Evolutionary conservation across 352 stramenopile genomes (phyloP).

Genomic region (Peronosclerospora sorghi): DNA sequence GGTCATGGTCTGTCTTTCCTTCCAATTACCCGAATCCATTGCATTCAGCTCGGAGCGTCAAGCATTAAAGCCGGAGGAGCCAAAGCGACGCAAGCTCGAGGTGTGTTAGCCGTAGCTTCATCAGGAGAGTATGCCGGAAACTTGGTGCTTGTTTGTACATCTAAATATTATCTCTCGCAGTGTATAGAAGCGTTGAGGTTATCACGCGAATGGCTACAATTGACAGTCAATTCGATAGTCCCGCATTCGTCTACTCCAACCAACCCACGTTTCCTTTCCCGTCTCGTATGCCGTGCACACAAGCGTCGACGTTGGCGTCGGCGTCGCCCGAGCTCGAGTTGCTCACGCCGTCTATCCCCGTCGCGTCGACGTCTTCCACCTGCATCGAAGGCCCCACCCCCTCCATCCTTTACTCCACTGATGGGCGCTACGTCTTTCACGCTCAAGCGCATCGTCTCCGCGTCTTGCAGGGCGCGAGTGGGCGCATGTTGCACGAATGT

Average conservation of each 20-base stretch:
- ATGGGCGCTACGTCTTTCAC: slow-evolving; percentile 73
- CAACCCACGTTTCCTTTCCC: no score
- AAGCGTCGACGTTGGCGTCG: no score
- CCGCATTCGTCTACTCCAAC: background rate
- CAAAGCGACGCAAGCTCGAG: slow-evolving; percentile 41
- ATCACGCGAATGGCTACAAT: no score
- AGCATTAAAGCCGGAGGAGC: slow-evolving; percentile 22
- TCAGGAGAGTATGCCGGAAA: background rate
- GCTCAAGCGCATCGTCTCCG: slow-evolving; percentile 60
- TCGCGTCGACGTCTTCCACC: slow-evolving; percentile 19
- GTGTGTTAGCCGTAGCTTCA: slow-evolving; percentile 6
- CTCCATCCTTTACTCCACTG: slow-evolving; percentile 27
- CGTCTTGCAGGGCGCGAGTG: slow-evolving; percentile 60
- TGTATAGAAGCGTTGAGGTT: no score
- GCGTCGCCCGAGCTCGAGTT: slow-evolving; percentile 13
- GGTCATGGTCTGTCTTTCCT: slow-evolving; percentile 96
- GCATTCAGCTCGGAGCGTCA: slow-evolving; percentile 47
- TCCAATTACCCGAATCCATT: slow-evolving; percentile 78
- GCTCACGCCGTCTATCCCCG: slow-evolving; percentile 21
- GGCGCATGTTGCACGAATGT: slow-evolving; percentile 66
- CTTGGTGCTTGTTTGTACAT: slow-evolving; percentile 2
- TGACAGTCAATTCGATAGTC: no score
- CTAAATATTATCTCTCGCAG: no score
- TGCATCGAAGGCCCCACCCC: background rate
- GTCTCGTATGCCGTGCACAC: no score